Conservation (phyloP, 139 green algal species). For the Closterium sp. region DNA sequence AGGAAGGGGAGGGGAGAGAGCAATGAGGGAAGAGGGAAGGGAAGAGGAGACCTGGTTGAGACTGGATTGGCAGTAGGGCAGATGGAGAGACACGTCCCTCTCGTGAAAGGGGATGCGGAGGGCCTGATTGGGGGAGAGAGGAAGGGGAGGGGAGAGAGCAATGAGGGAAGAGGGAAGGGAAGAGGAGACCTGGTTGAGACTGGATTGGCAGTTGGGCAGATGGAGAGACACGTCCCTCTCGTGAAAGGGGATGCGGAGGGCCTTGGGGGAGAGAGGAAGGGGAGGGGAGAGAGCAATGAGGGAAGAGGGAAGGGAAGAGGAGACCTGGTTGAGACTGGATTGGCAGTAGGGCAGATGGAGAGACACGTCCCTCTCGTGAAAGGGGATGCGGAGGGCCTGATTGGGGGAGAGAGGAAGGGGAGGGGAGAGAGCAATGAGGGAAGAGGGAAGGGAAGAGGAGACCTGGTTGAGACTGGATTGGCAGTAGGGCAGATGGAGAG, state of each 20-base stretch:
- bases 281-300: too few species aligned
- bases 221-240: not conserved
- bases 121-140: not conserved
- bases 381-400: not conserved
- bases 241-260: not conserved
- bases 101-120: not conserved
- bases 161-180: too few species aligned
- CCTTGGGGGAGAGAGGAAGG: not conserved
- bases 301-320: too few species aligned
- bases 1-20: not conserved
- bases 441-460: too few species aligned
- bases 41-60: too few species aligned
- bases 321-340: too few species aligned
- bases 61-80: not conserved
- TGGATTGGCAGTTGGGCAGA: not conserved
- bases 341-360: not conserved
- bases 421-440: too few species aligned
- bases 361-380: not conserved
- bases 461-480: not conserved
- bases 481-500: not conserved
- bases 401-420: not conserved
- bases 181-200: too few species aligned
- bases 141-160: too few species aligned
- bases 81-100: not conserved
- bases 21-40: too few species aligned